Percentiles rank a stretch among this genome's conserved stretches.
These are phyloP conservation scores for Psilocybe subaeruginosa DNA, from an alignment of 768 basidiomycete species.

Conservation along the genomic window DNA sequence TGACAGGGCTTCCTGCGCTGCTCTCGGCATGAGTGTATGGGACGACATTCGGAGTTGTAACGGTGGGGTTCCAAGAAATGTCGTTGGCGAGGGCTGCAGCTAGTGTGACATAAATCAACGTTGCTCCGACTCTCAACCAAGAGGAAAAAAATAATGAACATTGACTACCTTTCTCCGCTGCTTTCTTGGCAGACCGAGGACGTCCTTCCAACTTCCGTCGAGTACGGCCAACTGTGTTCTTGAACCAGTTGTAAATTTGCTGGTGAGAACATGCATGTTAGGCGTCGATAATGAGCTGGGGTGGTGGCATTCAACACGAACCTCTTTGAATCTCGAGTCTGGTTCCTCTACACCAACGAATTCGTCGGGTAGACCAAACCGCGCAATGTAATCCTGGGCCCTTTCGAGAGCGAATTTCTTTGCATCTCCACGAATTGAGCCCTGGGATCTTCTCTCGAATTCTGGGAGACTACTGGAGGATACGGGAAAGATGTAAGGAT, in stretches of 20 bases:
- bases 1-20: conserved; percentile 37
- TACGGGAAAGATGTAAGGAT: conserved; percentile 4
- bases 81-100: conserved; percentile 25
- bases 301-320: conserved; percentile 19
- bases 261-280: conserved; percentile 28
- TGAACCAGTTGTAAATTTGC: conserved; percentile 80
- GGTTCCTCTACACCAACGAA: conserved; percentile 58
- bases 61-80: conserved; percentile 33
- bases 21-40: conserved; percentile 43
- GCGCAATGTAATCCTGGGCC: conserved; percentile 60
- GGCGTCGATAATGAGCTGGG: background rate
- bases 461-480: conserved; percentile 47
- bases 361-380: conserved; percentile 61
- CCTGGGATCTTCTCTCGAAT: conserved; percentile 62
- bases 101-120: background rate
- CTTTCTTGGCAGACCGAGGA: conserved; percentile 53
- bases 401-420: conserved; percentile 70
- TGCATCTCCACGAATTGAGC: conserved; percentile 65
- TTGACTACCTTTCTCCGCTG: conserved; percentile 49
- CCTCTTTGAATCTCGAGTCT: conserved; percentile 66
- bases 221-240: conserved; percentile 67
- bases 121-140: background rate
- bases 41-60: conserved; percentile 36
- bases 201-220: conserved; percentile 60
- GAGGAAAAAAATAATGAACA: background rate